Conservation (phyloP, 441 rosid genomes). For the Metrosideros polymorpha region DNA sequence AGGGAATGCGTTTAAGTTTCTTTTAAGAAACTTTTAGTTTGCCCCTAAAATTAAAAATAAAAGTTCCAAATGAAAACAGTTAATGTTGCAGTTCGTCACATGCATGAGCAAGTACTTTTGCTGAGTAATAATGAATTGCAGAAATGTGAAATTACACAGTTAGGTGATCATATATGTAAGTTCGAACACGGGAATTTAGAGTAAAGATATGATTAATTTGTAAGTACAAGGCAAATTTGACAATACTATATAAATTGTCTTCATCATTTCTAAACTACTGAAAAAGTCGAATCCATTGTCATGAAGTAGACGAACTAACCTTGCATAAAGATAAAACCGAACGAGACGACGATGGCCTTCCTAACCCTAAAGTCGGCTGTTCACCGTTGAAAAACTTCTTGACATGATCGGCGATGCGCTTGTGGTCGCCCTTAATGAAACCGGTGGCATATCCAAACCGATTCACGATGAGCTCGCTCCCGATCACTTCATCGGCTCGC, state of each 20-base stretch:
- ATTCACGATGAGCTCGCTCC: conserved; percentile 49
- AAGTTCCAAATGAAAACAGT: no score
- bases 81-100: no score
- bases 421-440: conserved; percentile 19
- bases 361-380: conserved; percentile 46
- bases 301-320: conserved; percentile 14
- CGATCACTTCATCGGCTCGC: conserved; percentile 63
- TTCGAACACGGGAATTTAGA: neutral
- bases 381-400: conserved; percentile 34
- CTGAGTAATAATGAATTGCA: no score
- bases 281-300: neutral
- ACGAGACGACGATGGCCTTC: conserved; percentile 7
- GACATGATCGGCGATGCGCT: conserved; percentile 18
- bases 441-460: conserved; percentile 81
- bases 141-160: no score
- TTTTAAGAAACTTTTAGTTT: no score
- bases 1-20: no score
- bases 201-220: neutral
- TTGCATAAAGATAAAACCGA: conserved; percentile 48
- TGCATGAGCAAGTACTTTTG: no score
- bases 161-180: neutral
- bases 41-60: no score
- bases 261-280: neutral
- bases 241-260: neutral
- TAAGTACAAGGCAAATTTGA: neutral